phyloP scores from a whole-genome alignment of 306 rosid species.

The Senna tora region DNA sequence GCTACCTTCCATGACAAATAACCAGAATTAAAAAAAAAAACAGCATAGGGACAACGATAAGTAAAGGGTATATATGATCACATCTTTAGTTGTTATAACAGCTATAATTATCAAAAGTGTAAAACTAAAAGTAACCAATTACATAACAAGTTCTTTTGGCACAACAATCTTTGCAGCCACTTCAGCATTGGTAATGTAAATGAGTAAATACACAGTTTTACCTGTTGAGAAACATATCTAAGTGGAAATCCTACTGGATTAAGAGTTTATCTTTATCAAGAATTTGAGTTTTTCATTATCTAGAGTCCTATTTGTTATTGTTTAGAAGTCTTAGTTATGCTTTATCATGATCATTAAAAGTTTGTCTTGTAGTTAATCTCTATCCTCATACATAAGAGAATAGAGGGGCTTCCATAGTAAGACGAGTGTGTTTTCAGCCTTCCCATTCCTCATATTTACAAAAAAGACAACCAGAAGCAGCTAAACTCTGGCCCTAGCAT shows the following conservation, averaged over 20 bases:
- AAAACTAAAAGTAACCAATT: not conserved
- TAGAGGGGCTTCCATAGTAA: not conserved
- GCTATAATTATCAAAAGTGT: not conserved
- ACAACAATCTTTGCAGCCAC: not conserved
- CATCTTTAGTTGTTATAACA: not conserved
- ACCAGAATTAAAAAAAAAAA: not conserved
- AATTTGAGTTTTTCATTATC: not conserved
- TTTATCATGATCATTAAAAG: not conserved
- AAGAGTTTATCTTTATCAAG: not conserved
- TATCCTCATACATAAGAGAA: not conserved
- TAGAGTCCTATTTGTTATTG: too few species aligned
- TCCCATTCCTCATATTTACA: not conserved
- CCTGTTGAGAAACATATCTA: not conserved
- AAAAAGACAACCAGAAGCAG: not conserved
- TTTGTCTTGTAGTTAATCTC: not conserved
- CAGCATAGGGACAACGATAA: not conserved
- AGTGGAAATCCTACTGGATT: not conserved
- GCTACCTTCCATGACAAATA: slow-evolving; percentile 1
- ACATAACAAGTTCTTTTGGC: slow-evolving; percentile 18
- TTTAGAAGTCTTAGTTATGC: not conserved
- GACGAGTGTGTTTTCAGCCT: not conserved
- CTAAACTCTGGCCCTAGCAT: not conserved
- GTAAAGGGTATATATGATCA: not conserved
- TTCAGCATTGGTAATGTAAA: not conserved
- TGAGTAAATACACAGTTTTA: not conserved